These are phyloP conservation scores for Thalassiosira gravida DNA, from an alignment of 352 stramenopile species.

Conservation along the genomic window DNA sequence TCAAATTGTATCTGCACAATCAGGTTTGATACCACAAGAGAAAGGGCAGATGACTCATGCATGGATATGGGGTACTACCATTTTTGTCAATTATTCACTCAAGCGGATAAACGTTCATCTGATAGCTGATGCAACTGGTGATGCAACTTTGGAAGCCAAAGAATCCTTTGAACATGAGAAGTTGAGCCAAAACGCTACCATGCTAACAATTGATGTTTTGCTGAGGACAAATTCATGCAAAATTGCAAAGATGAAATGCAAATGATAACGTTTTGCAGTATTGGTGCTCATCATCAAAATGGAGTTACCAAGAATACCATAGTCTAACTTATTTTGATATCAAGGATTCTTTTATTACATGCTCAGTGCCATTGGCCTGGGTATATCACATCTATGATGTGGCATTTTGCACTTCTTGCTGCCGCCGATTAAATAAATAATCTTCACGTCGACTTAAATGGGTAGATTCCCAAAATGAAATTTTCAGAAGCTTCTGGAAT, in stretches of 20 bases:
- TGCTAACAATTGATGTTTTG: slow-evolving; percentile 62
- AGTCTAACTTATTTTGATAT: slow-evolving; percentile 24
- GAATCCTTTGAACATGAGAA: slow-evolving; percentile 36
- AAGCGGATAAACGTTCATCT: slow-evolving; percentile 39
- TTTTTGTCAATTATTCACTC: slow-evolving; percentile 55
- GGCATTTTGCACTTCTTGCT: background rate
- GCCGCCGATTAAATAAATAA: slow-evolving; percentile 2
- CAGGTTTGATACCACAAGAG: slow-evolving; percentile 18
- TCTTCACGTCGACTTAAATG: slow-evolving; percentile 6
- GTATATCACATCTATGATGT: slow-evolving; percentile 2
- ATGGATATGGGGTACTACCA: slow-evolving; percentile 22
- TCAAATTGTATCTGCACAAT: slow-evolving; percentile 38
- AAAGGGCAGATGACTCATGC: slow-evolving; percentile 5
- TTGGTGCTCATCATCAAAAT: slow-evolving; percentile 75
- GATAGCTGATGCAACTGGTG: slow-evolving; percentile 12
- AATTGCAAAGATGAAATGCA: slow-evolving; percentile 27
- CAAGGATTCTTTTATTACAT: slow-evolving; percentile 29
- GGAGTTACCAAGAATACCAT: slow-evolving; percentile 31
- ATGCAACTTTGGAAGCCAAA: slow-evolving; percentile 46
- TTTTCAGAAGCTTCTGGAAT: background rate
- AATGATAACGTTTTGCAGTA: slow-evolving; percentile 57
- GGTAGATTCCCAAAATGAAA: slow-evolving; percentile 6
- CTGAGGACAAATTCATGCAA: slow-evolving; percentile 35
- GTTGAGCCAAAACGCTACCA: slow-evolving; percentile 55
- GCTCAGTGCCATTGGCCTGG: background rate